These are phyloP conservation scores for Kokia cookei DNA, from an alignment of 441 rosid genomes.

Conservation along the genomic window DNA sequence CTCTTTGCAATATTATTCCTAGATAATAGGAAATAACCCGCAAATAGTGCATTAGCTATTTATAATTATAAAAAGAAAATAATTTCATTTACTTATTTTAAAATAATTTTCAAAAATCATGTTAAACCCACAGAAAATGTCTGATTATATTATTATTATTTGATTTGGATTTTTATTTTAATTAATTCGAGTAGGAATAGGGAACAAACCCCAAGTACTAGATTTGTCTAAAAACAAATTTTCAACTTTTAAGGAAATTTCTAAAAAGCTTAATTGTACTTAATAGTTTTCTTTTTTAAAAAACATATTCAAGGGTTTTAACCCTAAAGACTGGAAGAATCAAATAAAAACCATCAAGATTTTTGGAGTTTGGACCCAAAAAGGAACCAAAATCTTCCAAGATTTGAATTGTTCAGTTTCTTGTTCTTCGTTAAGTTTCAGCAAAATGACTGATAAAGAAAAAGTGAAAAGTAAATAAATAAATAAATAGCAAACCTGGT, in stretches of 20 bases:
- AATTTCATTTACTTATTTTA: neutral
- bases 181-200: neutral
- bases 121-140: neutral
- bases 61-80: no score
- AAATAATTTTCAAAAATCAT: neutral
- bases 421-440: neutral
- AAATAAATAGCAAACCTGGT: slow-evolving; percentile 36
- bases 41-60: neutral
- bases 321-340: neutral
- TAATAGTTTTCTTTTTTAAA: neutral
- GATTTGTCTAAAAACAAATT: neutral
- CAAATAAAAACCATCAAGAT: neutral
- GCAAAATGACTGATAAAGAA: neutral
- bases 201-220: neutral
- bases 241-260: neutral
- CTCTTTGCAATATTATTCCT: neutral
- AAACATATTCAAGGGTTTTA: neutral
- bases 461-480: neutral
- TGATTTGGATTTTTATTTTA: neutral
- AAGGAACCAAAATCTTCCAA: neutral
- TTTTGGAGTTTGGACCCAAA: neutral
- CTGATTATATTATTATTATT: neutral
- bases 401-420: neutral
- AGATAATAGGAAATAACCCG: neutral
- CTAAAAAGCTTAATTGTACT: neutral